Evolutionary conservation across 352 stramenopile species (phyloP).

Genomic region (Halophytophthora batemanensis): DNA sequence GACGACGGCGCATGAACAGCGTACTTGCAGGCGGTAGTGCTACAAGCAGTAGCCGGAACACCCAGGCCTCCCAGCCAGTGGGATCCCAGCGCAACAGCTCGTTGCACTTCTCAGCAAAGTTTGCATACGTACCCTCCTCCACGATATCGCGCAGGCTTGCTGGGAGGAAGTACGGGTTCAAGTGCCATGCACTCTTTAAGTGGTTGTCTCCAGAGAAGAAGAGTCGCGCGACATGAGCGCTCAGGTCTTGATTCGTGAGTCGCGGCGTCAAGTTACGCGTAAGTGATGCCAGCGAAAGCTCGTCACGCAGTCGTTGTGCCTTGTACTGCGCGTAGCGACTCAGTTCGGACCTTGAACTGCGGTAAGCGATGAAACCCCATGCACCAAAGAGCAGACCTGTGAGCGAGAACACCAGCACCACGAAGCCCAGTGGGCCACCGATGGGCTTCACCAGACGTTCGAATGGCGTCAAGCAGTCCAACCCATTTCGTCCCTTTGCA

Average conservation of each 20-base stretch:
- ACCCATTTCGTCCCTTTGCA: constrained; percentile 69
- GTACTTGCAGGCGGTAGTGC: constrained; percentile 47
- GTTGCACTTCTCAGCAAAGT: constrained; percentile 75
- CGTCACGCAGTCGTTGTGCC: constrained; percentile 62
- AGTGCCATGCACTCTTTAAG: constrained; percentile 54
- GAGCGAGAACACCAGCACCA: constrained; percentile 62
- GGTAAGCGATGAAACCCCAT: constrained; percentile 73
- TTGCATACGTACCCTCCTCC: constrained; percentile 68
- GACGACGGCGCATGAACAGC: constrained; percentile 63
- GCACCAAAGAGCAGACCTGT: constrained; percentile 48
- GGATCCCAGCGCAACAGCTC: constrained; percentile 58
- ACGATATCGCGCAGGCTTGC: constrained; percentile 60
- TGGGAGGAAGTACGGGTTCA: constrained; percentile 64
- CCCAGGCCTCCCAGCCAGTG: constrained; percentile 61
- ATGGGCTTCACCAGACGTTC: constrained; percentile 80
- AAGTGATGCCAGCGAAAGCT: constrained; percentile 68
- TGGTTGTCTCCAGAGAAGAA: constrained; percentile 78
- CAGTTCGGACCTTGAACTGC: constrained; percentile 38
- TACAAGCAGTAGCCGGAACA: constrained; percentile 51
- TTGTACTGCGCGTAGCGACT: constrained; percentile 73
- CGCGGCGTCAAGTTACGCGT: constrained; percentile 69
- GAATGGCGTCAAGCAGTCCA: constrained; percentile 83
- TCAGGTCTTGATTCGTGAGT: constrained; percentile 76
- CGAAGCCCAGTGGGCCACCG: constrained; percentile 69
- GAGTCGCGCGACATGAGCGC: constrained; percentile 61